A percentile compares a stretch with the other conserved stretches of the same genome.
Conservation (phyloP, 75 land plant species). For the Picea glauca region DNA sequence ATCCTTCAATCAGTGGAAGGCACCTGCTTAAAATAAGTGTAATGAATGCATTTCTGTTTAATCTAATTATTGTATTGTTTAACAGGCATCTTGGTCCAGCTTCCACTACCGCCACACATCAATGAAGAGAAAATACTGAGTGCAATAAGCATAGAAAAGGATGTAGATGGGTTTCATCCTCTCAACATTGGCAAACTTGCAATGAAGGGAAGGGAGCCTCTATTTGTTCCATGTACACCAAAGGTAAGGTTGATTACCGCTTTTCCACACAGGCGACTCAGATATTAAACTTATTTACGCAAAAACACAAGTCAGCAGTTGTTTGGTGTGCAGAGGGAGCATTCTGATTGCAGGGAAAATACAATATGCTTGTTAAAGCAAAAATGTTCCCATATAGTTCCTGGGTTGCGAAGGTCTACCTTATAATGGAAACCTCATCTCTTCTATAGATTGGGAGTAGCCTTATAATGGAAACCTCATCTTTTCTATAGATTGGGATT, state of each 20-base stretch:
- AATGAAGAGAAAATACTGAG: conserved; percentile 77
- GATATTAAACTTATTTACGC: background rate
- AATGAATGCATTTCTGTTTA: no score
- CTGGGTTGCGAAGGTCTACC: background rate
- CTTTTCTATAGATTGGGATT: background rate
- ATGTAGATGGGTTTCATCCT: conserved; percentile 96
- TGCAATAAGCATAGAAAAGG: conserved; percentile 81
- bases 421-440: background rate
- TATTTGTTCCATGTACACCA: conserved; percentile 84
- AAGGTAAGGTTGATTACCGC: conserved; percentile 38
- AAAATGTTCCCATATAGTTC: background rate
- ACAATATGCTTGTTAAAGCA: background rate
- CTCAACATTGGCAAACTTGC: conserved; percentile 86
- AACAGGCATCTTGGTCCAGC: conserved; percentile 83
- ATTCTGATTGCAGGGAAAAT: background rate
- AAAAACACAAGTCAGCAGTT: background rate
- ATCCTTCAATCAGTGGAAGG: no score
- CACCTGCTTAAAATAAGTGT: no score
- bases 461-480: background rate
- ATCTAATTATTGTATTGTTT: background rate
- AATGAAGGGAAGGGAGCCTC: conserved; percentile 89
- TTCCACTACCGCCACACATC: conserved; percentile 79
- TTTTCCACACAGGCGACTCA: background rate
- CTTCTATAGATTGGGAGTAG: background rate
- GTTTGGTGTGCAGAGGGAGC: no score